A percentile compares a stretch with the other conserved stretches of the same genome.
Conservation (phyloP, 1,284 basidiomycete genomes). For the Austroboletus novae-zelandiae region DNA sequence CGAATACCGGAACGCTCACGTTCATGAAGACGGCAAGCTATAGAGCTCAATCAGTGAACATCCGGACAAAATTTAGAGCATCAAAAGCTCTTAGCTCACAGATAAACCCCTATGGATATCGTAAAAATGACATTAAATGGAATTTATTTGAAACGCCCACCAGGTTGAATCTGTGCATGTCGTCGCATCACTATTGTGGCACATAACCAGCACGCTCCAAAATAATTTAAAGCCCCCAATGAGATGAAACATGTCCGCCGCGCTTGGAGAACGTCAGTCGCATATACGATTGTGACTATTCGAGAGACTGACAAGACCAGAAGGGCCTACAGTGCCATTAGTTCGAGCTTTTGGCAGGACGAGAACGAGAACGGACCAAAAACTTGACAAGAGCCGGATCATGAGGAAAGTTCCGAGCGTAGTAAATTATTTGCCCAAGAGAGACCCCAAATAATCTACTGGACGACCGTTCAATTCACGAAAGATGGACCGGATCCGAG, state of each 20-base stretch:
- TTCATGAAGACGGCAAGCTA: conserved; percentile 1
- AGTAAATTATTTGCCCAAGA: conserved; percentile 7
- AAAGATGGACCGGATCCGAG: neutral
- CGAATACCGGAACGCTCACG: neutral
- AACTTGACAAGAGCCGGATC: conserved; percentile 6
- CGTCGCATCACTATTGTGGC: neutral
- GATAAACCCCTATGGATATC: conserved; percentile 3
- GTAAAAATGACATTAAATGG: neutral
- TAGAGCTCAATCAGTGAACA: neutral
- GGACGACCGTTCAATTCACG: neutral
- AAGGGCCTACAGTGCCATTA: conserved; percentile 4
- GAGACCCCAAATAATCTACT: conserved; percentile 11
- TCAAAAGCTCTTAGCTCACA: conserved; percentile 9
- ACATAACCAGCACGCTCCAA: conserved; percentile 6
- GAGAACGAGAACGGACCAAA: neutral
- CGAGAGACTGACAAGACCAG: conserved; percentile 4
- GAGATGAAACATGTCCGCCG: conserved; percentile 4
- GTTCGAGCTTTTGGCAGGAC: neutral
- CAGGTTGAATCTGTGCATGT: conserved; percentile 4
- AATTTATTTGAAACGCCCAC: neutral
- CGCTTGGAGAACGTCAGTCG: neutral
- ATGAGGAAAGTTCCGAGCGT: conserved; percentile 5
- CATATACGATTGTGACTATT: neutral
- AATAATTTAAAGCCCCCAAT: conserved; percentile 2
- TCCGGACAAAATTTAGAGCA: neutral